Percentiles rank a stretch among this genome's conserved stretches.
Conservation (phyloP, 2,329 filamentous ascomycete genomes). For the Hymenotorrendiella dingleyae region DNA sequence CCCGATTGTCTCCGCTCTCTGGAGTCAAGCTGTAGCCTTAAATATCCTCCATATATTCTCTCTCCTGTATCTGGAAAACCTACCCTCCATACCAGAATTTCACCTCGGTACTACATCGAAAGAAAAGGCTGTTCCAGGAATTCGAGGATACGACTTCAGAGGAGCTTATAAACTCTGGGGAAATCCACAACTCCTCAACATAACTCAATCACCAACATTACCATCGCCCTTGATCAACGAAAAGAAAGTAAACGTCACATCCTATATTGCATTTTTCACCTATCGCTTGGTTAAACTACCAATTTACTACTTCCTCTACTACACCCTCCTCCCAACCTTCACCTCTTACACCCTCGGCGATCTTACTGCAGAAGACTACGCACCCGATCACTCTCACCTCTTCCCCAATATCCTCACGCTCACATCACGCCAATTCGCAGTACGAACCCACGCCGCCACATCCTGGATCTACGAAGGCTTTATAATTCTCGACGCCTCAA, state of each 20-base stretch:
- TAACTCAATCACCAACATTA: no score
- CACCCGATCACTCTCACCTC: not conserved
- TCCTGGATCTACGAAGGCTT: slow-evolving; percentile 2
- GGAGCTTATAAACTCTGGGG: no score
- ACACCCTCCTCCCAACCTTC: not conserved
- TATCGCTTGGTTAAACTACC: not conserved
- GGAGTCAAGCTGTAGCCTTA: no score
- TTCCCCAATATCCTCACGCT: not conserved
- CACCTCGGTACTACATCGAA: no score
- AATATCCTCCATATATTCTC: no score
- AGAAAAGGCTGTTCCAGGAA: no score
- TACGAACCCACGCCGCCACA: not conserved
- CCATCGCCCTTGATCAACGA: no score
- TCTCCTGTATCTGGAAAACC: no score
- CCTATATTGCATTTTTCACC: not conserved
- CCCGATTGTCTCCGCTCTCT: no score
- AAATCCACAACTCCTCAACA: no score
- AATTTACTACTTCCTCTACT: not conserved
- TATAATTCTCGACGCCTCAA: not conserved
- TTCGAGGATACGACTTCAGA: no score
- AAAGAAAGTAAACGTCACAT: not conserved
- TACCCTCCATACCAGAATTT: no score
- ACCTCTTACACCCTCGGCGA: not conserved
- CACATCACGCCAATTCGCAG: not conserved
- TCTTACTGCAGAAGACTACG: not conserved